These are phyloP conservation scores for Murraya koenigii DNA, from an alignment of 345 rosid species.

Conservation along the genomic window DNA sequence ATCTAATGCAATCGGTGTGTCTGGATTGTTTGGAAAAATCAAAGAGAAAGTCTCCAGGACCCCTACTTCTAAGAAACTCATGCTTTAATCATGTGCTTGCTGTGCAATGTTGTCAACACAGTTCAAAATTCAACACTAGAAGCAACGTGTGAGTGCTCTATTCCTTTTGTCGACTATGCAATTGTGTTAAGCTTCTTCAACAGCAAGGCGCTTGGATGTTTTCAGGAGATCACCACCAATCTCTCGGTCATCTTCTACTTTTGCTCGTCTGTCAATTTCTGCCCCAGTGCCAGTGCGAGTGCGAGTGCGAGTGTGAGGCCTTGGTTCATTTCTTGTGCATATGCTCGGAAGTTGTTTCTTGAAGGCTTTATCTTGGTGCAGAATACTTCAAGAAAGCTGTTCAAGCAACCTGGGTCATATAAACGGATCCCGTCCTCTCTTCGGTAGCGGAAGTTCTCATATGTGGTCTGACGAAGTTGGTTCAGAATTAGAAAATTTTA, in stretches of 20 bases:
- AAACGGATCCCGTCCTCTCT: conserved; percentile 21
- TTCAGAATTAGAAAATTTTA: too few relatives aligned
- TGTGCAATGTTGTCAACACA: neutral
- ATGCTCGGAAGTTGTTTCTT: conserved; percentile 35
- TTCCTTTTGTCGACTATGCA: conserved; percentile 1
- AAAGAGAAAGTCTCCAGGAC: conserved; percentile 1
- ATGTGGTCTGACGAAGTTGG: conserved; percentile 41
- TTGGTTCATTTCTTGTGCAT: conserved; percentile 21
- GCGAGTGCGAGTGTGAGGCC: conserved; percentile 8
- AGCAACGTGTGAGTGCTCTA: neutral
- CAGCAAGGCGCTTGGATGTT: conserved; percentile 41
- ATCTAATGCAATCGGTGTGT: conserved; percentile 5
- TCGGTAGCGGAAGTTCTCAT: conserved; percentile 42
- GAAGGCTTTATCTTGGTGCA: conserved; percentile 42
- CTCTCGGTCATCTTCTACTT: conserved; percentile 48
- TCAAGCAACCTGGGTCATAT: conserved; percentile 37
- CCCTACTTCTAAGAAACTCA: neutral
- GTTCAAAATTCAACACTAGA: neutral
- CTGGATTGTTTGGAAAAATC: neutral
- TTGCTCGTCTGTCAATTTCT: too few relatives aligned
- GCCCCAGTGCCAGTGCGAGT: too few relatives aligned
- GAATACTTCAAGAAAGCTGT: conserved; percentile 41
- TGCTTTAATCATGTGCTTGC: neutral
- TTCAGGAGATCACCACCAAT: conserved; percentile 42
- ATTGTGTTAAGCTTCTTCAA: conserved; percentile 14